Evolutionary conservation across 495 filamentous ascomycete genomes (phyloP), one percentile per base, ranked within the genome.

Genomic region (Aspergillus heteromorphus): DNA sequence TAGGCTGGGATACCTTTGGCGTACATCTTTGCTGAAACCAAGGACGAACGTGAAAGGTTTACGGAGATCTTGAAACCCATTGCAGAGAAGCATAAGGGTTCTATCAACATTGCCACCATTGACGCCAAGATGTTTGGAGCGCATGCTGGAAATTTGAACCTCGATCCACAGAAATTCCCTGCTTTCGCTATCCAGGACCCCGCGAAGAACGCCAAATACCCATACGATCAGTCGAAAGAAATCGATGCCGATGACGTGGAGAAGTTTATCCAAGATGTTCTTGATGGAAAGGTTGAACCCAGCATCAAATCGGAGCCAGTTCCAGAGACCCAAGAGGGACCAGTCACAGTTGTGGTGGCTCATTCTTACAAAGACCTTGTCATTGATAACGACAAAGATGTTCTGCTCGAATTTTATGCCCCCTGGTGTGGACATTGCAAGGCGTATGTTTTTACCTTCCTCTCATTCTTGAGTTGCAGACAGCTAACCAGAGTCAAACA

Each of bases 391-490:
- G 80, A 87, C 58, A 96, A 97, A 83, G 93, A 99, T 74, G 93
- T 99, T 53, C 84, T 99, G 49, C 74, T 99, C 51, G 93, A 99
- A 76, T 99, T 95, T 77, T 99, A 99, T 74, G 93, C 93, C 29
- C 95, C 95, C 42, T 97, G 93, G 95, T 99, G 95, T 69, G 93
- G 93, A 65, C 93, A 98, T 83, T 98, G 93, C 89, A 98, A 98
- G 80, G 84, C 91, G 73, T 82, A 74, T 67, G 75, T 73, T 41
- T 34, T 14, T 38, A 0, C 10, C 13, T 11, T 11, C 7, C 20
- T 16, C 10, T 40, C 6, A 9, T 40, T 5, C 23, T 10, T 25
- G 2, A 45, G 17, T 7, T 14, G 13, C 14, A 23, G 10, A 30
- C 48, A 29, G 40, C 66, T 71, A 51, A 71, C 51, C 20, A 10